Conservation (phyloP, 2,329 filamentous ascomycete species). For the Boeremia exigua region DNA sequence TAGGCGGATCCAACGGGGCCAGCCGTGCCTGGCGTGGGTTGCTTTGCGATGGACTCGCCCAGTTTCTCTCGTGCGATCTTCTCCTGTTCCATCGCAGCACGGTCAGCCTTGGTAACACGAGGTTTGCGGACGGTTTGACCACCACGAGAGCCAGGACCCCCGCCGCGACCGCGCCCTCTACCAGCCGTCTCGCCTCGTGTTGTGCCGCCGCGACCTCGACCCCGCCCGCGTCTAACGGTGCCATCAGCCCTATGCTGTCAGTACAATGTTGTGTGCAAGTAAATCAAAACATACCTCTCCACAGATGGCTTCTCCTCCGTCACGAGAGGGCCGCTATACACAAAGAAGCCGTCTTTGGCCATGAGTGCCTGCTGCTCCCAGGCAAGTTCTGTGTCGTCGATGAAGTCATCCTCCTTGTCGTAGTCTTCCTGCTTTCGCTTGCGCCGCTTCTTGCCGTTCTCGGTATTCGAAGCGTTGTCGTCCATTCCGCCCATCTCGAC, state of each 20-base stretch:
- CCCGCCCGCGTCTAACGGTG: constrained; percentile 71
- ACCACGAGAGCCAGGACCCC: constrained; percentile 74
- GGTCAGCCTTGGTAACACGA: constrained; percentile 84
- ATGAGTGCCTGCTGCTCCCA: constrained; percentile 97
- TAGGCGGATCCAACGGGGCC: constrained; percentile 15
- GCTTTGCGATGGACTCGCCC: constrained; percentile 42
- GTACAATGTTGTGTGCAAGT: constrained; percentile 22
- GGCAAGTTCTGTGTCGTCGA: constrained; percentile 89
- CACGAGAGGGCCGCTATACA: constrained; percentile 91
- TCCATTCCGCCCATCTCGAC: constrained; percentile 80
- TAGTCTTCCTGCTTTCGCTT: constrained; percentile 75
- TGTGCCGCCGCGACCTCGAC: constrained; percentile 60
- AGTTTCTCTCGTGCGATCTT: constrained; percentile 74
- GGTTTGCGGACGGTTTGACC: constrained; percentile 79
- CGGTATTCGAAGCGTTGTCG: constrained; percentile 45
- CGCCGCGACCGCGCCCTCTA: constrained; percentile 55
- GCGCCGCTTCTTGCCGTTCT: constrained; percentile 74
- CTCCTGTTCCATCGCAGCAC: constrained; percentile 79
- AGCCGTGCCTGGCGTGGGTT: constrained; percentile 27
- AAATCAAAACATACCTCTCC: constrained; percentile 60
- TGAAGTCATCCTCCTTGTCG: constrained; percentile 71
- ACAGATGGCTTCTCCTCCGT: constrained; percentile 79
- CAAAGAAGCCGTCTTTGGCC: constrained; percentile 95
- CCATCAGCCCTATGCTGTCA: constrained; percentile 68
- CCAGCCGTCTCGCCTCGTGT: constrained; percentile 49